Percentiles rank a stretch among this genome's conserved stretches.
phyloP scores from a whole-genome alignment of 1,139 yeast genomes.

The Suhomyces yuchorum region DNA sequence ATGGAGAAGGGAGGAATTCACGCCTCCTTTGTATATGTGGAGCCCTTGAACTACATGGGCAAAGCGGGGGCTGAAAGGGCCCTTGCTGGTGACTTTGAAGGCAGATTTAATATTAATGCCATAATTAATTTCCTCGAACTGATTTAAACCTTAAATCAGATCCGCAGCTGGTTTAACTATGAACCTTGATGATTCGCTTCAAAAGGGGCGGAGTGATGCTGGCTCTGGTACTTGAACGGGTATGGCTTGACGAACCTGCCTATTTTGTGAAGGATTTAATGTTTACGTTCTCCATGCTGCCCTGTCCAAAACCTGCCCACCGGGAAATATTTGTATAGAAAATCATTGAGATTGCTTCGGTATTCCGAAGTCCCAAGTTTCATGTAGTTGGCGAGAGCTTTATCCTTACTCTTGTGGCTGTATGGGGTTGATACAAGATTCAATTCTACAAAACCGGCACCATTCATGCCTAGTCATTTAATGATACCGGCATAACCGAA shows the following conservation, averaged over 20 bases:
- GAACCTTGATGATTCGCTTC: neutral
- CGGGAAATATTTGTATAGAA: neutral
- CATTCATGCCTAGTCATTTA: too few relatives aligned
- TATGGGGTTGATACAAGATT: too few relatives aligned
- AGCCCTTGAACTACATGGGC: conserved; percentile 33
- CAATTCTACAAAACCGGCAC: too few relatives aligned
- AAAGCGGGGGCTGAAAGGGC: conserved; percentile 27
- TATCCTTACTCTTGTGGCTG: too few relatives aligned
- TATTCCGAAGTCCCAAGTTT: too few relatives aligned
- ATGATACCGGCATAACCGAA: conserved; percentile 1
- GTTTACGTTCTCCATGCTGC: neutral
- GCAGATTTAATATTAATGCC: conserved; percentile 26
- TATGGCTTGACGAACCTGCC: neutral
- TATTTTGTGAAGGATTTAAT: neutral
- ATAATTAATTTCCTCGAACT: conserved; percentile 19
- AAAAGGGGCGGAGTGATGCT: neutral
- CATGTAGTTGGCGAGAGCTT: too few relatives aligned
- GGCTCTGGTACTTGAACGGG: neutral
- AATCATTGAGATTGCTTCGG: neutral
- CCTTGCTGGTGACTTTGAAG: conserved; percentile 28
- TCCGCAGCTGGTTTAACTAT: neutral
- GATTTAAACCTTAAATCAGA: neutral
- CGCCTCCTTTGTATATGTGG: conserved; percentile 33
- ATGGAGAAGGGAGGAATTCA: conserved; percentile 38
- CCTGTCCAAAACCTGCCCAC: neutral